These are phyloP conservation scores for Colletotrichum simmondsii DNA, from an alignment of 2,329 filamentous ascomycete species.

Conservation along the genomic window DNA sequence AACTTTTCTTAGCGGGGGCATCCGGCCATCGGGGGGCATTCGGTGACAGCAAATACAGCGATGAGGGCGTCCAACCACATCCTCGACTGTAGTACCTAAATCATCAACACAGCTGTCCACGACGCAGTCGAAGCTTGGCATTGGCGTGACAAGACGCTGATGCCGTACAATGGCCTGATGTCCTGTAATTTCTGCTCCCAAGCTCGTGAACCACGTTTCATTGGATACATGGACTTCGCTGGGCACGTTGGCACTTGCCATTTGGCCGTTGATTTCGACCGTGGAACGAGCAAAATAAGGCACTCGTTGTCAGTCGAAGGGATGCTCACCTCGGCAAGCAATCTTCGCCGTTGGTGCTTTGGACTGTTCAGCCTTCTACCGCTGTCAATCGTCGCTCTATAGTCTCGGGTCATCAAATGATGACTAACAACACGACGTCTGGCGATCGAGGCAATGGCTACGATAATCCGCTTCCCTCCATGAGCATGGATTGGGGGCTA, in stretches of 20 bases:
- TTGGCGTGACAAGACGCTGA: slow-evolving; percentile 13
- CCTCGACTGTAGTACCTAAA: background rate
- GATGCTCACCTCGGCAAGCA: background rate
- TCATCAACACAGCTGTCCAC: background rate
- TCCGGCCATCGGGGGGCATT: background rate
- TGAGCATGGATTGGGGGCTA: slow-evolving; percentile 4
- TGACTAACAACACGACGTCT: background rate
- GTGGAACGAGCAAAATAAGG: background rate
- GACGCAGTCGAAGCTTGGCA: slow-evolving; percentile 16
- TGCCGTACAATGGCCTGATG: slow-evolving; percentile 15
- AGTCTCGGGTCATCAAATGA: background rate
- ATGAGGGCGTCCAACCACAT: slow-evolving; percentile 6
- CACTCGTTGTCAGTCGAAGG: background rate
- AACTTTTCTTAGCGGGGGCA: background rate
- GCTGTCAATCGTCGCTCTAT: background rate
- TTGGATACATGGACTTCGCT: background rate
- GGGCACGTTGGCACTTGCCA: background rate
- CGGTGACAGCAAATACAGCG: background rate
- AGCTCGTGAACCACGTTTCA: slow-evolving; percentile 7
- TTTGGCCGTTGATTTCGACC: background rate
- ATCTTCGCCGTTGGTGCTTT: background rate
- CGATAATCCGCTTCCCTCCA: background rate
- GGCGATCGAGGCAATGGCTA: background rate
- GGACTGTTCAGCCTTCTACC: background rate
- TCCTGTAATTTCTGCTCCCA: background rate